A percentile compares a stretch with the other conserved stretches of the same genome.
phyloP scores from a whole-genome alignment of 1,284 basidiomycete genomes.

The Tylopilus orsonianus region DNA sequence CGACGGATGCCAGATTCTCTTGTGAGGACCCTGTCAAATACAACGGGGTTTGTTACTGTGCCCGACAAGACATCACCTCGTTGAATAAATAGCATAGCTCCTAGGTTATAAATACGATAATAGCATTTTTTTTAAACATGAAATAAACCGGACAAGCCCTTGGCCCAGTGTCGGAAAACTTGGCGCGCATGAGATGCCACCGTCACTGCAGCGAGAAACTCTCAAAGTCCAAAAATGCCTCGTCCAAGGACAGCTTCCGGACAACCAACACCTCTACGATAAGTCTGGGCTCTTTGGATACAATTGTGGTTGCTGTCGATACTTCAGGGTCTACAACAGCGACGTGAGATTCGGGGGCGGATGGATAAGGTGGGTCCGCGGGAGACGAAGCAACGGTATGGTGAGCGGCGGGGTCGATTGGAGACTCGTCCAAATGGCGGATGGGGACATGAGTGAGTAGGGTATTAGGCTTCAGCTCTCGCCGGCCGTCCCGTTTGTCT shows the following conservation, averaged over 20 bases:
- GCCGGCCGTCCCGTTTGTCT: slow-evolving; percentile 50
- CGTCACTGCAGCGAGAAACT: slow-evolving; percentile 52
- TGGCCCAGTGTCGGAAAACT: too few species aligned
- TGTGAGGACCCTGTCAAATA: too few species aligned
- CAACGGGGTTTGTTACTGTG: too few species aligned
- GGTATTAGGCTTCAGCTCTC: slow-evolving; percentile 38
- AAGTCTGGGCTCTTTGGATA: slow-evolving; percentile 43
- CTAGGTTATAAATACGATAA: too few species aligned
- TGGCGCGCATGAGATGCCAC: not conserved
- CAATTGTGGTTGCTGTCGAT: not conserved
- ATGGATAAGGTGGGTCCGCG: slow-evolving; percentile 15
- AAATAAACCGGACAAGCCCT: too few species aligned
- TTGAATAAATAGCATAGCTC: too few species aligned
- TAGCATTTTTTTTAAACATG: too few species aligned
- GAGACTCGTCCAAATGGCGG: not conserved
- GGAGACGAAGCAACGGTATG: slow-evolving; percentile 10
- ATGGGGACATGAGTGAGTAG: slow-evolving; percentile 28
- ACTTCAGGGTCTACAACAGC: slow-evolving; percentile 13
- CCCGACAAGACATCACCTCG: too few species aligned
- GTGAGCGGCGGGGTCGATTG: slow-evolving; percentile 18
- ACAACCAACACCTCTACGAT: slow-evolving; percentile 81
- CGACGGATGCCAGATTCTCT: too few species aligned
- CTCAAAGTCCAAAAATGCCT: slow-evolving; percentile 71
- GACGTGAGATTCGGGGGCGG: slow-evolving; percentile 35
- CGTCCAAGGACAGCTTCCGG: slow-evolving; percentile 68